phyloP scores from a whole-genome alignment of 2,329 filamentous ascomycete genomes.

The Chaetomium olivaceum region DNA sequence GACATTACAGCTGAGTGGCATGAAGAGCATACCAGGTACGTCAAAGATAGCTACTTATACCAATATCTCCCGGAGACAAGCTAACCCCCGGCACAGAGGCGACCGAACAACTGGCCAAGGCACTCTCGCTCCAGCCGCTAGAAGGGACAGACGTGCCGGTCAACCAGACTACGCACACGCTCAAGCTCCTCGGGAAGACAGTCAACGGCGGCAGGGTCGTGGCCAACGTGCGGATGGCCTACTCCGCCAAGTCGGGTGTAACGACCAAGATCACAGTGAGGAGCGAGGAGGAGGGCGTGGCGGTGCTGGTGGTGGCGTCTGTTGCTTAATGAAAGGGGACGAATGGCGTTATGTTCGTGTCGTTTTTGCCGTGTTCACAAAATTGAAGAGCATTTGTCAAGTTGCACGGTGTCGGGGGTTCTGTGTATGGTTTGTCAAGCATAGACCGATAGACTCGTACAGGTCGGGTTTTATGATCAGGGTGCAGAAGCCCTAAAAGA shows the following conservation, averaged over 20 bases:
- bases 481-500: too few relatives aligned
- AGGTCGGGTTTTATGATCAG: constrained; percentile 4
- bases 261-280: constrained; percentile 94
- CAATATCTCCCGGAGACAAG: neutral
- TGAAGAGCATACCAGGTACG: constrained; percentile 91
- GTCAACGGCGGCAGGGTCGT: constrained; percentile 87
- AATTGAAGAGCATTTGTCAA: constrained; percentile 24
- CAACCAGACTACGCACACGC: constrained; percentile 85
- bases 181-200: constrained; percentile 96
- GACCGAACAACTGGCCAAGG: constrained; percentile 83
- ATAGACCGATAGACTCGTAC: constrained; percentile 18
- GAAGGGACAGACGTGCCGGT: constrained; percentile 92
- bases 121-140: constrained; percentile 86
- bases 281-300: constrained; percentile 90
- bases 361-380: constrained; percentile 22
- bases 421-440: constrained; percentile 1
- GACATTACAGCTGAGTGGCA: constrained; percentile 81
- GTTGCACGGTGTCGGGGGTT: constrained; percentile 11
- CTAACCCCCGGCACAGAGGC: constrained; percentile 62
- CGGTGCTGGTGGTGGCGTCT: constrained; percentile 78
- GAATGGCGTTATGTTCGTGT: constrained; percentile 30
- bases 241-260: constrained; percentile 85
- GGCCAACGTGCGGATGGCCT: constrained; percentile 88
- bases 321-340: constrained; percentile 62
- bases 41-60: constrained; percentile 27